Base-by-base conservation (phyloP, 306 rosid genomes). In the Astragalus membranaceus region DNA sequence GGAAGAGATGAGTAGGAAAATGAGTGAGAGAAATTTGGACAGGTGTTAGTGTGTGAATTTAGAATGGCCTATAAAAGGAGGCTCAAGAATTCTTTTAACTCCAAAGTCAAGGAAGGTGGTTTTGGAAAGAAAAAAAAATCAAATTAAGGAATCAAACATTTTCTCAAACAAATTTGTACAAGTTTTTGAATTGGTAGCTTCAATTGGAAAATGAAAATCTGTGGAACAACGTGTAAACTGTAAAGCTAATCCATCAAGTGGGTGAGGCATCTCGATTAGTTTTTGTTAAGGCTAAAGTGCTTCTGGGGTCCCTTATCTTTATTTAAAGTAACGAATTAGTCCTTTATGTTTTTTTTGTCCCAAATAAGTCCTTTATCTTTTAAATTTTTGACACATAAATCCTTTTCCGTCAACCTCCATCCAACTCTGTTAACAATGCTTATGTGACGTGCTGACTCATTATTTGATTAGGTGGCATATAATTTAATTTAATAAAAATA, bases 221-320 rank as follows among this genome's bases (percentile, higher is more conserved):
- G 60, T 30, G 32, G 69, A 70, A 60, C 71, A 67, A 72, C 50
- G 47, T 79, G 63, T 44, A 36, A 60, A 53, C 68, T 77, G 85
- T 63, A 67, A 74, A 84, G 81, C 42, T 42, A 56, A 78, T 59
- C 41, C 77, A 56, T 36, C 33, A 39, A 55, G 70, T 70, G 73
- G 78, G 67, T 69, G 64, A 70, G 65, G 75, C 44, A 63, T 75
- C 68, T 29, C 23, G 9, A 17, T 39, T 58, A 0, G 67, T 67
- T 49, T 63, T 62, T 62, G 10, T 48, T 61, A 74, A 50, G n/a
- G n/a, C n/a, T n/a, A n/a, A n/a, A n/a, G n/a, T n/a, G n/a, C n/a
- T n/a, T n/a, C n/a, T n/a, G n/a, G n/a, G n/a, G n/a, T n/a, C n/a
- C n/a, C n/a, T n/a, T n/a, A n/a, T n/a, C n/a, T n/a, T n/a, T n/a